Evolutionary conservation across 352 stramenopile species (phyloP), one percentile per base, ranked within the genome.

Genomic region (Globisporangium megalacanthum): DNA sequence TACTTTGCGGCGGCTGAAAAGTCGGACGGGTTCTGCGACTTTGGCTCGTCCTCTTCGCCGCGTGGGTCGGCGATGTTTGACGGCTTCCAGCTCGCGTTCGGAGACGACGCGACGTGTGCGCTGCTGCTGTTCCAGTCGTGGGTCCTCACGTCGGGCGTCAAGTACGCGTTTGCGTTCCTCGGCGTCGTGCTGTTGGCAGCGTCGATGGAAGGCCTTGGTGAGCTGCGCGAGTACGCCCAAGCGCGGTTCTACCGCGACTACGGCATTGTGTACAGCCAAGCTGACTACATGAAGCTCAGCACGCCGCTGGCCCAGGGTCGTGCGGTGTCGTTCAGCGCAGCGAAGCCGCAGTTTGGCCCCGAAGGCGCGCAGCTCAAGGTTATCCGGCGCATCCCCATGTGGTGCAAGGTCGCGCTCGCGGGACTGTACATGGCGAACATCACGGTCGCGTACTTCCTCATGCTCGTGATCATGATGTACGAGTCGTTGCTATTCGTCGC

Each of bases 381-480:
- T 50, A 63, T 83, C 42, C 77, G 73, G n/a, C 72, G 76, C 41
- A 68, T 92, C 52, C 75, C 75, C 33, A 52, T 80, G 36, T 80
- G 72, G 79, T 86, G 81, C 70, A 91, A 90, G 49, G 3, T 72
- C 41, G 58, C 72, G 66, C 74, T 92, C 33, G 72, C 79, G 6
- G 52, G 41, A 9, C 72, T 90, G 53, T 94, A 94, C 76, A 94
- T 92, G 79, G 60, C 76, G 19, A 75, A 87, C 51, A 62, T 94
- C 60, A 72, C 76, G 54, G 67, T 92, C 60, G 83, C 77, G 44
- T 94, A 94, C 72, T 86, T 81, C 46, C 60, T 89, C 66, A 94
- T 94, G 83, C 68, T 94, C n/a, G 52, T 94, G 46, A 82, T 90
- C 54, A 94, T 94, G 83, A 86, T 82, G 60, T 94, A 86, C 68